A percentile compares a stretch with the other conserved stretches of the same genome.
These are phyloP conservation scores for Pyrenula aspistea DNA, from an alignment of 495 filamentous ascomycete genomes.

Conservation along the genomic window DNA sequence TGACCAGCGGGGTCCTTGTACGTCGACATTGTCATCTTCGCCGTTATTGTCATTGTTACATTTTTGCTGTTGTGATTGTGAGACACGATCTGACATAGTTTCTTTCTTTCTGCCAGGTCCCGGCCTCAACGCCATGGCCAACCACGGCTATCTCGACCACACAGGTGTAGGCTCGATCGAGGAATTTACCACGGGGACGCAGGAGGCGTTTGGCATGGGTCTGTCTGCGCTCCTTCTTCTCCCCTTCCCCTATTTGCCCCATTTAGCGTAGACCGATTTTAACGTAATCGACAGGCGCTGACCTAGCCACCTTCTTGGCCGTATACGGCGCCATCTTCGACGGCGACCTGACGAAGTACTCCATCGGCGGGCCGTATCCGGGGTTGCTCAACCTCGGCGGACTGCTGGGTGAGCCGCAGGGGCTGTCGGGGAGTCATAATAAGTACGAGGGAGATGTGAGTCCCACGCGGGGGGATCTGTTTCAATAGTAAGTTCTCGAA, in stretches of 20 bases:
- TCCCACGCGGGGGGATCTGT: background rate
- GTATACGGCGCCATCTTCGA: slow-evolving; percentile 9
- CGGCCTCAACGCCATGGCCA: slow-evolving; percentile 41
- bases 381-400: slow-evolving; percentile 3
- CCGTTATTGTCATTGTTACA: no score
- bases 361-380: slow-evolving; percentile 8
- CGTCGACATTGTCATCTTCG: no score
- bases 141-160: slow-evolving; percentile 42
- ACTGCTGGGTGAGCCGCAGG: slow-evolving; percentile 7
- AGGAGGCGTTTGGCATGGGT: slow-evolving; percentile 8
- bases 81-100: background rate
- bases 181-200: slow-evolving; percentile 3
- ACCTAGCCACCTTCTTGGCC: slow-evolving; percentile 11
- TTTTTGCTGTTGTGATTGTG: no score
- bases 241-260: no score
- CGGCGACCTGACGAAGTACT: slow-evolving; percentile 9
- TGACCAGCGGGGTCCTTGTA: slow-evolving; percentile 16
- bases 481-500: slow-evolving; percentile 1
- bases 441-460: slow-evolving; percentile 14
- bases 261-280: no score
- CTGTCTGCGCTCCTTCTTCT: no score
- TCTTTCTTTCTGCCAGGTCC: slow-evolving; percentile 15
- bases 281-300: no score
- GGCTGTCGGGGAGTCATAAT: slow-evolving; percentile 16
- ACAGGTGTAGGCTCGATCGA: slow-evolving; percentile 18